phyloP scores from a whole-genome alignment of 1,139 yeast species.

The Barnettozyma hawaiiensis region DNA sequence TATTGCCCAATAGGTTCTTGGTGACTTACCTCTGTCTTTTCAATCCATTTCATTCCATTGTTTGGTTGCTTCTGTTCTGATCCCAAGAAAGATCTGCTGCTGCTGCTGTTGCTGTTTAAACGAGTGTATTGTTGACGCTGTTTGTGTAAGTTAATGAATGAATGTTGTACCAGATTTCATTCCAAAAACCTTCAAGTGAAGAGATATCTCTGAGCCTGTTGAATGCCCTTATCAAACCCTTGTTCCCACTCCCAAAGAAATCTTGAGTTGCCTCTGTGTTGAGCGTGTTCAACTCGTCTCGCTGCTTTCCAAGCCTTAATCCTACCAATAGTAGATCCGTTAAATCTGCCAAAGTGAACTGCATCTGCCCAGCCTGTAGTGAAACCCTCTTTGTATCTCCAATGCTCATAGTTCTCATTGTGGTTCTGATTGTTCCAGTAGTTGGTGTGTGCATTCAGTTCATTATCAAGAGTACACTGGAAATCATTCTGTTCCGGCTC shows the following conservation, averaged over 20 bases:
- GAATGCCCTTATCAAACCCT: constrained; percentile 64
- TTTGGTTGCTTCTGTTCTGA: neutral
- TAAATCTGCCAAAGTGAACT: constrained; percentile 55
- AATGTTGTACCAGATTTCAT: no score
- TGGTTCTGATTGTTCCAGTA: constrained; percentile 67
- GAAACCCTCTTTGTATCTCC: constrained; percentile 76
- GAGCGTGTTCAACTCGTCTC: constrained; percentile 53
- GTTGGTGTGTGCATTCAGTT: constrained; percentile 43
- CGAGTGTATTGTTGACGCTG: neutral
- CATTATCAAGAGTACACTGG: constrained; percentile 36
- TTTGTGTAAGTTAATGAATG: neutral
- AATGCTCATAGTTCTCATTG: constrained; percentile 67
- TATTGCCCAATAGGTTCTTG: no score
- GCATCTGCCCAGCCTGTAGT: constrained; percentile 71
- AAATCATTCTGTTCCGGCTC: constrained; percentile 40
- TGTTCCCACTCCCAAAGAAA: constrained; percentile 85
- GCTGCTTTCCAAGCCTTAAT: constrained; percentile 57
- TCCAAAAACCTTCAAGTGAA: neutral
- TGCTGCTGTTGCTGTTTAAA: no score
- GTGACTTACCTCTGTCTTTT: neutral
- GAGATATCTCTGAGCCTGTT: constrained; percentile 18
- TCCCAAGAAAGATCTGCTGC: neutral
- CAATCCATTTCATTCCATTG: constrained; percentile 11
- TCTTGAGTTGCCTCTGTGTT: constrained; percentile 48
- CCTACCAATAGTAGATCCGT: constrained; percentile 73